Evolutionary conservation across 192 early-diverging fungal genomes (phyloP).

Genomic region (Cetraspora pellucida): DNA sequence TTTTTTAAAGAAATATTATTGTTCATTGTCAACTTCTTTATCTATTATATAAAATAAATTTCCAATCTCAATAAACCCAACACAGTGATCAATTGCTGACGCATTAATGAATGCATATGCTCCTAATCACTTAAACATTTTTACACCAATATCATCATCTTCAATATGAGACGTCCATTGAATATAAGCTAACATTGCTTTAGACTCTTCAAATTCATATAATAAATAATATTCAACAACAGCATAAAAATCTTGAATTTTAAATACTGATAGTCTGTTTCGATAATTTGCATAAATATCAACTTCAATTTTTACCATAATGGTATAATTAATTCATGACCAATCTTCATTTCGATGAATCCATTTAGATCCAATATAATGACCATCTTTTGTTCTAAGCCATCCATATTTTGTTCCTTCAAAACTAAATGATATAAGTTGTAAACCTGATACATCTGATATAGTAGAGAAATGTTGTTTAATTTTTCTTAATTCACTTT

Average conservation of each 20-base stretch:
- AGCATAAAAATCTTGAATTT: background rate
- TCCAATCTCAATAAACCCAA: background rate
- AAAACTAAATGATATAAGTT: background rate
- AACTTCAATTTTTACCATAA: background rate
- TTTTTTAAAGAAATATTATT: too few relatives aligned
- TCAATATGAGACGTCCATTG: background rate
- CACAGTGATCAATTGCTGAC: background rate
- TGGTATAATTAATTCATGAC: background rate
- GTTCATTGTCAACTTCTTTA: background rate
- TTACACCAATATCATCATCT: background rate
- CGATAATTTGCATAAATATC: constrained; percentile 1
- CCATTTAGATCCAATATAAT: background rate
- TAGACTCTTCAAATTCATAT: background rate
- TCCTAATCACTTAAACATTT: background rate
- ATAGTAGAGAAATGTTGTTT: background rate
- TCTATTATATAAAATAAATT: background rate
- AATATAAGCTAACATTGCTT: constrained; percentile 6
- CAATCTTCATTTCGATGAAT: background rate
- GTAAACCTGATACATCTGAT: background rate
- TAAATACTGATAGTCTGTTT: background rate
- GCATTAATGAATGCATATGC: background rate
- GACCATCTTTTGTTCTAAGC: constrained; percentile 1
- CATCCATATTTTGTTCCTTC: background rate
- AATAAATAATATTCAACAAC: background rate
- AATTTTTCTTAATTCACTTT: too few relatives aligned